Evolutionary conservation across 345 rosid genomes (phyloP).

Genomic region (Anastatica hierochuntica): DNA sequence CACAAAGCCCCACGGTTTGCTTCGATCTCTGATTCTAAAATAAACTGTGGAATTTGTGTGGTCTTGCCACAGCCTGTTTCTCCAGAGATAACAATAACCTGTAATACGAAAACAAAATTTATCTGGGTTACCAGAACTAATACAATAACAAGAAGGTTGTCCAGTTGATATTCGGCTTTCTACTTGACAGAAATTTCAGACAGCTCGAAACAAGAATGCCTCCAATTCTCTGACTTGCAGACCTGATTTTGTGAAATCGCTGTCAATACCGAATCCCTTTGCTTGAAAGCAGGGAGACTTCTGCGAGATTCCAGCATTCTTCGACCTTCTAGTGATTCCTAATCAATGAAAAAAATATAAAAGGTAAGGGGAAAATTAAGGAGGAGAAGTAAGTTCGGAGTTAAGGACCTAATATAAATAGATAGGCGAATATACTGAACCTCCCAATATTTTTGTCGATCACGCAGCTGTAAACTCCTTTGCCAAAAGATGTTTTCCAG

Average conservation of each 20-base stretch:
- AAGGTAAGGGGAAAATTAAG: background rate
- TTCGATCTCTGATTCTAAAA: constrained; percentile 69
- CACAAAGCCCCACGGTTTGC: constrained; percentile 64
- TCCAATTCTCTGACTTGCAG: background rate
- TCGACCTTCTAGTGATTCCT: constrained; percentile 67
- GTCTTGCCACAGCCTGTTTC: constrained; percentile 99
- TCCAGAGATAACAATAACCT: constrained; percentile 84
- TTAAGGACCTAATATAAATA: background rate
- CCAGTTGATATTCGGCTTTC: background rate
- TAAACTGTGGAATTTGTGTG: constrained; percentile 91
- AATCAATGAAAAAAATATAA: background rate
- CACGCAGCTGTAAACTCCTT: constrained; percentile 52
- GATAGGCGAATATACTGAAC: constrained; percentile 28
- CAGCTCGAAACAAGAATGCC: background rate
- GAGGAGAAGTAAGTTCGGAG: background rate
- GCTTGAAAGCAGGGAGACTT: constrained; percentile 73
- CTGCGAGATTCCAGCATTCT: constrained; percentile 56
- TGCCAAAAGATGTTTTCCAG: constrained; percentile 42
- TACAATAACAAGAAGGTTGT: background rate
- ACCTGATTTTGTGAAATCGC: constrained; percentile 75
- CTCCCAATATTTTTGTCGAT: constrained; percentile 73
- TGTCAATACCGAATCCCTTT: constrained; percentile 52
- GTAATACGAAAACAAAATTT: constrained; percentile 16
- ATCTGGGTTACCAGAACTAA: background rate
- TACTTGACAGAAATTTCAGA: constrained; percentile 4